Percentiles rank a stretch among this genome's conserved stretches.
phyloP scores from a whole-genome alignment of 1,284 basidiomycete species.

The Inonotus hispidus region DNA sequence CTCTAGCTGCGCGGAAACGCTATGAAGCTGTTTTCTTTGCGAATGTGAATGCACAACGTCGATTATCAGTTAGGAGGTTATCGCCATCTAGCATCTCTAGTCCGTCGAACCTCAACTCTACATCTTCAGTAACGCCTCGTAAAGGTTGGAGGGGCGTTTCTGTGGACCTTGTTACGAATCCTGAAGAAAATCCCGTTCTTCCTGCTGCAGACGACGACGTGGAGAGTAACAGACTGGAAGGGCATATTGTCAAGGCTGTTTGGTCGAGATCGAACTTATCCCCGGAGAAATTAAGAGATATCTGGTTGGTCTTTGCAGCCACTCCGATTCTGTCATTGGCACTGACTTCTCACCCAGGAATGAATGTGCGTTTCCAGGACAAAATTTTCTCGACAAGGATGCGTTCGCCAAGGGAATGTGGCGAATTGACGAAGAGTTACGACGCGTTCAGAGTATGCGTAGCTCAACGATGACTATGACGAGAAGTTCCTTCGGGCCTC shows the following conservation, averaged over 20 bases:
- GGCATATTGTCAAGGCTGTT: slow-evolving; percentile 49
- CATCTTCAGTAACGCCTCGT: slow-evolving; percentile 13
- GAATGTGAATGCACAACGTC: slow-evolving; percentile 47
- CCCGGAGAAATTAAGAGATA: slow-evolving; percentile 45
- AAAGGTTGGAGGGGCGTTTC: slow-evolving; percentile 71
- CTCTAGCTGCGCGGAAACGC: slow-evolving; percentile 51
- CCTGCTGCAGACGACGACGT: slow-evolving; percentile 32
- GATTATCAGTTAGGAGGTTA: slow-evolving; percentile 18
- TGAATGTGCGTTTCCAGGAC: slow-evolving; percentile 54
- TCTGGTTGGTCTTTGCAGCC: slow-evolving; percentile 49
- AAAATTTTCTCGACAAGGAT: slow-evolving; percentile 56
- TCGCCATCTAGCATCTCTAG: slow-evolving; percentile 24
- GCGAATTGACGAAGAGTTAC: slow-evolving; percentile 79
- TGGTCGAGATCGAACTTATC: slow-evolving; percentile 61
- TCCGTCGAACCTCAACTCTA: slow-evolving; percentile 31
- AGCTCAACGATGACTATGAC: slow-evolving; percentile 30
- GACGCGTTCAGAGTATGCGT: slow-evolving; percentile 39
- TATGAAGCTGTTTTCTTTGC: slow-evolving; percentile 63
- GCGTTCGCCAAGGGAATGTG: slow-evolving; percentile 74
- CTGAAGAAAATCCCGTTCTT: slow-evolving; percentile 27
- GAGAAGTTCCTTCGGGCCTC: not conserved
- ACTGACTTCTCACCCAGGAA: slow-evolving; percentile 38
- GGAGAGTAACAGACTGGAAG: slow-evolving; percentile 43
- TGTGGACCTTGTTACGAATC: slow-evolving; percentile 59
- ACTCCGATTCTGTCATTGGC: not conserved